phyloP scores from a whole-genome alignment of 495 filamentous ascomycete species.

The Parmelia sp. region DNA sequence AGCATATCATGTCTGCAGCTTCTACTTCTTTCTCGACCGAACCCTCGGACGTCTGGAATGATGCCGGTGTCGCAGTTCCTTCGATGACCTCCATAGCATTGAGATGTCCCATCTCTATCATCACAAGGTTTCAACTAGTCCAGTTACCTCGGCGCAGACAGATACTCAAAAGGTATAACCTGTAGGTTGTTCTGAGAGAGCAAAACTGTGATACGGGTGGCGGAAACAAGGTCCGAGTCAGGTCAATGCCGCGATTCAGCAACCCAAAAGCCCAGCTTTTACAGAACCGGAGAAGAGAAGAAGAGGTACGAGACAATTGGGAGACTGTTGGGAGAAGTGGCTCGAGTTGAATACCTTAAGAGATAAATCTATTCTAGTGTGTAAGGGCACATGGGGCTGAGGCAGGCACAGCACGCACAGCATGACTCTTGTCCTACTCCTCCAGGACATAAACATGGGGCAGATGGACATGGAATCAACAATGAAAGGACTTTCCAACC shows the following conservation, averaged over 20 bases:
- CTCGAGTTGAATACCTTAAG: background rate
- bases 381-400: background rate
- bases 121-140: background rate
- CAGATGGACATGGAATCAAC: background rate
- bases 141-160: background rate
- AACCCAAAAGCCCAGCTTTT: background rate
- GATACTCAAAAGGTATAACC: background rate
- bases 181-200: too few species aligned
- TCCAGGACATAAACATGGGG: background rate
- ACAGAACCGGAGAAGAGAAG: background rate
- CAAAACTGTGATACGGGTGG: background rate
- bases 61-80: background rate
- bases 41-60: background rate
- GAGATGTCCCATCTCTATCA: background rate
- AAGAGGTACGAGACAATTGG: background rate
- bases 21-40: background rate
- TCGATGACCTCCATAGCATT: background rate
- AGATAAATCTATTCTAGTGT: background rate
- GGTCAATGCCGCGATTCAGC: background rate
- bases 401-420: slow-evolving; percentile 4
- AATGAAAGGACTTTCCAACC: background rate
- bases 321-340: background rate
- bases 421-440: background rate
- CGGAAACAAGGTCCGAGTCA: background rate
- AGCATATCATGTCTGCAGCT: background rate